These are phyloP conservation scores for Tuber umbilicatum DNA, from an alignment of 495 filamentous ascomycete genomes.

Conservation along the genomic window DNA sequence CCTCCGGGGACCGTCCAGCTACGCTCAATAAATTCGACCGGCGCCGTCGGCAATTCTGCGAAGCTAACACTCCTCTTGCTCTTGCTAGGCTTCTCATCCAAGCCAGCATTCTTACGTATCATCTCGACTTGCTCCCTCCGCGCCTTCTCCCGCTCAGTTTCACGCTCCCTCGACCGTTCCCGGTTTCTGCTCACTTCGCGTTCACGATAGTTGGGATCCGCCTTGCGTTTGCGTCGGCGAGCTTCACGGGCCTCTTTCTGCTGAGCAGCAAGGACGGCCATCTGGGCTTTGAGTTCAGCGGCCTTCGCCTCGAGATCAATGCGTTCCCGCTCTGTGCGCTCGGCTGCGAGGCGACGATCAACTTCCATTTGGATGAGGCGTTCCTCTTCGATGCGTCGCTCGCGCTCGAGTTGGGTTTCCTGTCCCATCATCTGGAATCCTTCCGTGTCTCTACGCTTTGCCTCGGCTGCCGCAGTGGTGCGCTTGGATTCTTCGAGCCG, in stretches of 20 bases:
- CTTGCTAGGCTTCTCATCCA: constrained; percentile 23
- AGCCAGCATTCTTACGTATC: constrained; percentile 30
- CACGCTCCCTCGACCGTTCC: constrained; percentile 32
- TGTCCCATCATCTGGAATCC: neutral
- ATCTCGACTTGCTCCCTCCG: constrained; percentile 23
- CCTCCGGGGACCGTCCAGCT: constrained; percentile 25
- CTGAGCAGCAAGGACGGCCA: constrained; percentile 6
- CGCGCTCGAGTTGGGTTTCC: constrained; percentile 7
- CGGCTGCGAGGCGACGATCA: constrained; percentile 16
- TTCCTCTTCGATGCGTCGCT: constrained; percentile 20
- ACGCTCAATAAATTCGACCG: constrained; percentile 30
- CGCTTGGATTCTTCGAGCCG: constrained; percentile 7
- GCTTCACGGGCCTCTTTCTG: constrained; percentile 25
- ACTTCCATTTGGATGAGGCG: constrained; percentile 19
- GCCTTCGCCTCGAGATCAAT: constrained; percentile 19
- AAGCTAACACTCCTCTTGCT: constrained; percentile 23
- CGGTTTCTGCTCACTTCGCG: constrained; percentile 18
- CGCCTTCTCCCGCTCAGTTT: constrained; percentile 23
- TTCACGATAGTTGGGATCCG: constrained; percentile 26
- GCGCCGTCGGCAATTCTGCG: constrained; percentile 27
- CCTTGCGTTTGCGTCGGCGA: constrained; percentile 21
- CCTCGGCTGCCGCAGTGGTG: constrained; percentile 4
- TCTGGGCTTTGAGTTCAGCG: constrained; percentile 19
- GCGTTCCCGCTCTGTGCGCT: constrained; percentile 15
- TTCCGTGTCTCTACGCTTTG: neutral